Base-by-base conservation (phyloP, 805 yeast genomes). In the Candida railenensis region DNA sequence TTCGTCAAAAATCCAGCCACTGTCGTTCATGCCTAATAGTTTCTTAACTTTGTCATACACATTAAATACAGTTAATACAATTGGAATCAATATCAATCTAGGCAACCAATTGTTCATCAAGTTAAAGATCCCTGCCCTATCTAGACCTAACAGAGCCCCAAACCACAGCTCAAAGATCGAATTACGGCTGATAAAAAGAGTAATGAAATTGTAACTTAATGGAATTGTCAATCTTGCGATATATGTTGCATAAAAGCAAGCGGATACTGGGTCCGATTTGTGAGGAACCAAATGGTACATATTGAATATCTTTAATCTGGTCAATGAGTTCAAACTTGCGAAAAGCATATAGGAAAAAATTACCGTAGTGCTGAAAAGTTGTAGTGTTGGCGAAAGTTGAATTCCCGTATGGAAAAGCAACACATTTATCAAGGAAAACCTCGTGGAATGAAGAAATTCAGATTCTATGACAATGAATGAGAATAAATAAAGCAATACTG, bases 191-290 rank as follows among this genome's bases (percentile, higher is more conserved):
- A 81, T 74, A 48, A 85, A 75, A 45, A 89, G 69, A 43, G 87
- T 85, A 47, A 88, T 63, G 59, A 86, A 89, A 64, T 89, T 89
- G 66, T 85, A 89, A 21, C 88, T 81, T 51, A 89, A 70, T 9
- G 96, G 96, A 11, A 89, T 83, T 0, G 96, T 87, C 59, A 89
- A 69, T 51, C 96, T 81, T 43, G 91, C 85, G 16, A 88, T 82
- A 56, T 89, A 88, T 56, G 87, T 85, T 18, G 90, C 81, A 61
- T 87, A 89, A 59, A 88, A 89, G 30, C 88, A 74, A 19, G 86
- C 77, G 14, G 89, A 82, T 0, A 87, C 85, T 0, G 88, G 85
- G 58, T 85, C 92, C 0, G 92, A 83, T 44, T 82, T 77, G 51
- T 76, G 76, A 16, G 84, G 81, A 12, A 86, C 89, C 48, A 89